Conservation (phyloP, 1,284 basidiomycete genomes). For the Pulveroboletus sp. region DNA sequence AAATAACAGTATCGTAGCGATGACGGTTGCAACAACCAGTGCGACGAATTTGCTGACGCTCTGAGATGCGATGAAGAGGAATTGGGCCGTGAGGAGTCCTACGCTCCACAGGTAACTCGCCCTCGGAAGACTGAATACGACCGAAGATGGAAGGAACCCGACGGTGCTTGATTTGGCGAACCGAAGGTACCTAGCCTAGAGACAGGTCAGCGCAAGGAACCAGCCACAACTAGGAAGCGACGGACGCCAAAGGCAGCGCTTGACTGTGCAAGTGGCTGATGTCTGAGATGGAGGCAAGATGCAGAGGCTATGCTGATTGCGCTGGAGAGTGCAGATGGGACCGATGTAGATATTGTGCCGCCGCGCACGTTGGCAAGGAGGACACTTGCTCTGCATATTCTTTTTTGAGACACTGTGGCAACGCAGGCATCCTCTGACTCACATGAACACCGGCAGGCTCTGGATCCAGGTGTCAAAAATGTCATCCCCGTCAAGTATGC, state of each 20-base stretch:
- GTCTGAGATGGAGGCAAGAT: conserved; percentile 32
- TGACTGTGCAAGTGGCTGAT: conserved; percentile 25
- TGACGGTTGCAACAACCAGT: conserved; percentile 5
- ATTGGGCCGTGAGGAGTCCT: conserved; percentile 23
- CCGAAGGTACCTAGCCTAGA: conserved; percentile 30
- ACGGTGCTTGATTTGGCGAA: conserved; percentile 18
- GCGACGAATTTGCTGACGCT: conserved; percentile 16
- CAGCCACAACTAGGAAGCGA: neutral
- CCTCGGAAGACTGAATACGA: conserved; percentile 33
- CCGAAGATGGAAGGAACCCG: conserved; percentile 30
- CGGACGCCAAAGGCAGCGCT: conserved; percentile 29
- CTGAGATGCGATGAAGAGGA: conserved; percentile 24
- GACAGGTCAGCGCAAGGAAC: neutral
- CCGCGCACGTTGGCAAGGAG: conserved; percentile 30
- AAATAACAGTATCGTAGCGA: conserved; percentile 20
- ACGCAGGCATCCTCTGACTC: conserved; percentile 6
- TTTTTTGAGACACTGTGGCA: neutral
- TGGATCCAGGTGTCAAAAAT: conserved; percentile 20
- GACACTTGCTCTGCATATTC: conserved; percentile 26
- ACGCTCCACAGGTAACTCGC: conserved; percentile 34
- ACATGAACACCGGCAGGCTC: conserved; percentile 34
- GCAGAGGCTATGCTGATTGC: conserved; percentile 31
- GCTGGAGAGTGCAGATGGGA: conserved; percentile 30
- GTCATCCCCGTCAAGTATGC: neutral
- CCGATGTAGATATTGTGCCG: conserved; percentile 21